phyloP scores from a whole-genome alignment of 257 asterid genomes.

The Phtheirospermum japonicum region DNA sequence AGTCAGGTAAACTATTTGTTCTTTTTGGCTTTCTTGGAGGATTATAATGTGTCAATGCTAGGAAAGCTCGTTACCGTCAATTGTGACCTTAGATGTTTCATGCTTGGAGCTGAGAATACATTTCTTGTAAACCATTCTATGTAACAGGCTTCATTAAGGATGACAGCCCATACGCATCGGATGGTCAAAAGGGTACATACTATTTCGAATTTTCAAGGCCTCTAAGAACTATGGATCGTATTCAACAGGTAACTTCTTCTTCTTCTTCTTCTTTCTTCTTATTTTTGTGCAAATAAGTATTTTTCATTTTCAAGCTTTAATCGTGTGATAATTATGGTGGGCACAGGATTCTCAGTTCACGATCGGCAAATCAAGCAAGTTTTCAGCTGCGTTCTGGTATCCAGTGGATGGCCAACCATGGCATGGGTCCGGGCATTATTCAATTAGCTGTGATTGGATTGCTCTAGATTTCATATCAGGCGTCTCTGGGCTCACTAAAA shows the following conservation, averaged over 20 bases:
- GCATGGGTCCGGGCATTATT: conserved; percentile 63
- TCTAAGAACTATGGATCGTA: conserved; percentile 59
- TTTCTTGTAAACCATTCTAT: conserved; percentile 26
- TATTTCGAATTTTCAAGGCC: conserved; percentile 66
- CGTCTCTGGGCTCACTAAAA: conserved; percentile 21
- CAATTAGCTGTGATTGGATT: conserved; percentile 61
- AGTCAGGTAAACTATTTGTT: conserved; percentile 41
- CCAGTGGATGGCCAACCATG: conserved; percentile 52
- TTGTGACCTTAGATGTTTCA: conserved; percentile 2
- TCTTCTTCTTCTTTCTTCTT: no score
- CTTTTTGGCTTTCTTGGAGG: background rate
- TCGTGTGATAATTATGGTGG: background rate
- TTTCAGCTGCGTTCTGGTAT: conserved; percentile 66
- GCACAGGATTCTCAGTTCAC: conserved; percentile 61
- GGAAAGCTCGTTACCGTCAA: background rate
- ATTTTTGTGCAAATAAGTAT: background rate
- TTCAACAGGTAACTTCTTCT: conserved; percentile 53
- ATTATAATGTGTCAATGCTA: conserved; percentile 6
- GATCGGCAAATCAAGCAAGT: conserved; percentile 45
- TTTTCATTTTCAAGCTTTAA: conserved; percentile 5
- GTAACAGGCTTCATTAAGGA: conserved; percentile 47
- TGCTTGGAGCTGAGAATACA: background rate
- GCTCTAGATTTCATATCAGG: conserved; percentile 40
- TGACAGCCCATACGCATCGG: conserved; percentile 52
- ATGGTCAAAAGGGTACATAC: conserved; percentile 49